Conservation (phyloP, 2,329 filamentous ascomycete genomes). For the Elsinoe arachidis region DNA sequence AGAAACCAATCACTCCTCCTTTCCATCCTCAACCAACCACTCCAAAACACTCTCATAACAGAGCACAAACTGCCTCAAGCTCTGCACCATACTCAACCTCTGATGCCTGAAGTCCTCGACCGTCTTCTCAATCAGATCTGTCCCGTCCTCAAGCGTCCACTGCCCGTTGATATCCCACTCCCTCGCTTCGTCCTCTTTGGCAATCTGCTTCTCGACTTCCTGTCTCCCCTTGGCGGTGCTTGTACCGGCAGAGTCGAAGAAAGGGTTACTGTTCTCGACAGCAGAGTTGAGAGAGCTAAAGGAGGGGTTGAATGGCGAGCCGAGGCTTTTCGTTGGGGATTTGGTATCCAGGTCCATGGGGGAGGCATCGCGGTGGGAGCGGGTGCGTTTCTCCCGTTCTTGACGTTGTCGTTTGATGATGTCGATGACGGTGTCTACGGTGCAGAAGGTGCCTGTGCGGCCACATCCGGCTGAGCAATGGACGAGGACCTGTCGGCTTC, state of each 20-base stretch:
- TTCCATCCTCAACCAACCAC: constrained; percentile 55
- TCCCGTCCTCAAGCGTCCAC: constrained; percentile 61
- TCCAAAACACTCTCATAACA: constrained; percentile 94
- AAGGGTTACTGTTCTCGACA: constrained; percentile 12
- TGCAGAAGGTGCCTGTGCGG: constrained; percentile 91
- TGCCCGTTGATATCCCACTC: constrained; percentile 31
- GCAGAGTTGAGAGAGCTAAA: constrained; percentile 9
- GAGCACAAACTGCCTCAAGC: constrained; percentile 81
- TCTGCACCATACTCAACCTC: constrained; percentile 93
- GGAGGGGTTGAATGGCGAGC: not conserved
- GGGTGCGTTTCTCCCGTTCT: constrained; percentile 24
- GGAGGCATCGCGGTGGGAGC: constrained; percentile 18
- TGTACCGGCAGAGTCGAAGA: constrained; percentile 10
- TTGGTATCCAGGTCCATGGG: constrained; percentile 38
- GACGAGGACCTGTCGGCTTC: constrained; percentile 67
- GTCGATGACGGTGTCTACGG: constrained; percentile 89
- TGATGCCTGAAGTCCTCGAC: constrained; percentile 87
- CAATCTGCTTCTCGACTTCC: constrained; percentile 11
- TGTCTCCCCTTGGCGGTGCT: not conserved
- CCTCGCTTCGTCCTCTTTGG: constrained; percentile 22
- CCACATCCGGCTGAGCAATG: constrained; percentile 96
- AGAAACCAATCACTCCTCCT: not conserved
- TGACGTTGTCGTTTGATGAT: constrained; percentile 80
- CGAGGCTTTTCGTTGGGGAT: not conserved
- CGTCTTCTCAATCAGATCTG: constrained; percentile 76